These are phyloP conservation scores for Paramyrothecium roridum DNA, from an alignment of 2,329 filamentous ascomycete genomes.

Conservation along the genomic window DNA sequence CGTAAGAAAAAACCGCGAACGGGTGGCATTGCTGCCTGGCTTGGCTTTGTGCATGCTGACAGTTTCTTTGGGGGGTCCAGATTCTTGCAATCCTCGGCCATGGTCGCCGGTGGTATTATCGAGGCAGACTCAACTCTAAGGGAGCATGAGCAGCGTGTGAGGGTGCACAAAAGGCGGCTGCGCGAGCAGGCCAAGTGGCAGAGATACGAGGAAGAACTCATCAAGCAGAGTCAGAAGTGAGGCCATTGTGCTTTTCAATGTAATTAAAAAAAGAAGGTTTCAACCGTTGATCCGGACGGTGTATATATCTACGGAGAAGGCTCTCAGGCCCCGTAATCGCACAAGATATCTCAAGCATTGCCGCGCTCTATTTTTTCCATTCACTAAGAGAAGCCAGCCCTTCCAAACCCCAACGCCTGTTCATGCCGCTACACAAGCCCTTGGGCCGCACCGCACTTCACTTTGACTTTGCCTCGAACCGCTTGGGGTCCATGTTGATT, in stretches of 20 bases:
- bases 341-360: neutral
- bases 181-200: conserved; percentile 68
- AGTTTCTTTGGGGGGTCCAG: conserved; percentile 38
- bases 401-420: conserved; percentile 29
- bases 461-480: conserved; percentile 55
- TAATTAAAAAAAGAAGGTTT: neutral
- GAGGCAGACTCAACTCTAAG: conserved; percentile 70
- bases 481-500: conserved; percentile 92
- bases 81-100: conserved; percentile 80
- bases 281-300: neutral
- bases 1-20: conserved; percentile 46
- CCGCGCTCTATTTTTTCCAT: neutral
- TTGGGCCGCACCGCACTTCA: conserved; percentile 14
- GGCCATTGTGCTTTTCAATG: neutral
- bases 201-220: conserved; percentile 59
- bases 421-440: conserved; percentile 18
- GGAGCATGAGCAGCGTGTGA: conserved; percentile 62
- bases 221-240: conserved; percentile 37
- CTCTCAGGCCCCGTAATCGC: neutral
- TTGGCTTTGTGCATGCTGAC: neutral
- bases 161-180: conserved; percentile 61
- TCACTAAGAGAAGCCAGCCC: conserved; percentile 4
- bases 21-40: neutral
- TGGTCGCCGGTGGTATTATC: conserved; percentile 75
- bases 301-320: neutral